phyloP scores from a whole-genome alignment of 495 filamentous ascomycete species.

The Neurospora terricola region DNA sequence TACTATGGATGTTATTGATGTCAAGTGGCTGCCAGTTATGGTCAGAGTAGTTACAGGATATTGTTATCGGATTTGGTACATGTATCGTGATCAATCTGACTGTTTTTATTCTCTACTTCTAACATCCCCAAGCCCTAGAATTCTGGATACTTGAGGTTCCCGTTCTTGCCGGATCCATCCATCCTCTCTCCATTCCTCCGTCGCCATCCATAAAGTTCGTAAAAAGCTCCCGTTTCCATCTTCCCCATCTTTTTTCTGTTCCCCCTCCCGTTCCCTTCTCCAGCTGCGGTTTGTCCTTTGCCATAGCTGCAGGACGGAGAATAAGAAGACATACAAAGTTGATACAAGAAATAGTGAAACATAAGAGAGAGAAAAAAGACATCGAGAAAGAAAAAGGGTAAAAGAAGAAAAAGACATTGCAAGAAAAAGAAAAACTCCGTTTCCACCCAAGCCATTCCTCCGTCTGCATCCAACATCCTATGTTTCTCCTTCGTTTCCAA shows the following conservation, averaged over 20 bases:
- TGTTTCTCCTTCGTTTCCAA: not conserved
- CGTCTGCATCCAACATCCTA: not conserved
- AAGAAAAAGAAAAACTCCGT: not conserved
- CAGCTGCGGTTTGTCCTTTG: not conserved
- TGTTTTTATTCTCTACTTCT: not conserved
- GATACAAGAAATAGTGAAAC: constrained; percentile 5
- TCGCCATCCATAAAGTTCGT: not conserved
- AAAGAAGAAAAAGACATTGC: constrained; percentile 15
- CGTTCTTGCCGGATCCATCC: not conserved
- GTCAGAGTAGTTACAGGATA: not conserved
- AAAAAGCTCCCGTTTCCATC: not conserved
- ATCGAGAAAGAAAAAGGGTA: constrained; percentile 21
- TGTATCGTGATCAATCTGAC: not conserved
- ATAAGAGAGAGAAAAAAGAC: constrained; percentile 7
- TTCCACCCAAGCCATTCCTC: not conserved
- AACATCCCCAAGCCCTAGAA: not conserved
- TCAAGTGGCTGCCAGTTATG: not conserved
- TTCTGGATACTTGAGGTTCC: not conserved
- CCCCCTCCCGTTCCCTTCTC: not conserved
- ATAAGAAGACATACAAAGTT: constrained; percentile 1
- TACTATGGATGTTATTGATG: too few relatives aligned
- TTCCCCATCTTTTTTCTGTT: not conserved
- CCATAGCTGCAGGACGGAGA: not conserved
- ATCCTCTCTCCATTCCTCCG: not conserved
- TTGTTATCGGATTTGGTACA: not conserved